These are phyloP conservation scores for Plectosphaerella sp. DNA, from an alignment of 2,329 filamentous ascomycete species.

Conservation along the genomic window DNA sequence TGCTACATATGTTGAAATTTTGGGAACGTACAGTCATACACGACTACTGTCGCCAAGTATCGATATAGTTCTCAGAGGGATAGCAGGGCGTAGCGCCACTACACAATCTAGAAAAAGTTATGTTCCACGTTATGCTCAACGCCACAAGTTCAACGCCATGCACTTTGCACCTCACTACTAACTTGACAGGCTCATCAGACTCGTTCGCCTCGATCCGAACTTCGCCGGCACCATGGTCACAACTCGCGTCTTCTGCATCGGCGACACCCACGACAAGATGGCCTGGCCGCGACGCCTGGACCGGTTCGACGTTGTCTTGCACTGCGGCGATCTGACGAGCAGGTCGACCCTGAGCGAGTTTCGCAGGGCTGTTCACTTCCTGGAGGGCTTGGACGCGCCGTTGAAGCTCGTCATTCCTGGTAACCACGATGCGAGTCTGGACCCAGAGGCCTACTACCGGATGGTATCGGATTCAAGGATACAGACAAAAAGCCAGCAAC, in stretches of 20 bases:
- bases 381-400: constrained; percentile 37
- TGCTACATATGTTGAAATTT: background rate
- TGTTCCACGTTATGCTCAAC: background rate
- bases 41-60: no score
- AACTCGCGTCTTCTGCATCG: constrained; percentile 31
- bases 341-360: constrained; percentile 36
- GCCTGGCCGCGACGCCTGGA: constrained; percentile 15
- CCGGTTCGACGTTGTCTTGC: constrained; percentile 33
- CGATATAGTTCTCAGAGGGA: background rate
- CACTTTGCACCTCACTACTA: no score
- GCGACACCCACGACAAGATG: constrained; percentile 27
- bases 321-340: constrained; percentile 49
- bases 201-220: no score
- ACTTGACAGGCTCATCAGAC: no score
- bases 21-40: no score
- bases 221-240: no score
- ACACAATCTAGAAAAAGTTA: background rate
- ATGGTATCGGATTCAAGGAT: background rate
- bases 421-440: constrained; percentile 47
- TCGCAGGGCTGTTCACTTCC: constrained; percentile 30
- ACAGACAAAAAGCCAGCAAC: constrained; percentile 4
- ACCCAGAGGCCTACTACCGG: constrained; percentile 13
- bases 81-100: background rate
- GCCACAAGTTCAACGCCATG: background rate
- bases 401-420: constrained; percentile 52